These are phyloP conservation scores for Vanilla planifolia DNA, from an alignment of 106 monocot species.

Conservation along the genomic window DNA sequence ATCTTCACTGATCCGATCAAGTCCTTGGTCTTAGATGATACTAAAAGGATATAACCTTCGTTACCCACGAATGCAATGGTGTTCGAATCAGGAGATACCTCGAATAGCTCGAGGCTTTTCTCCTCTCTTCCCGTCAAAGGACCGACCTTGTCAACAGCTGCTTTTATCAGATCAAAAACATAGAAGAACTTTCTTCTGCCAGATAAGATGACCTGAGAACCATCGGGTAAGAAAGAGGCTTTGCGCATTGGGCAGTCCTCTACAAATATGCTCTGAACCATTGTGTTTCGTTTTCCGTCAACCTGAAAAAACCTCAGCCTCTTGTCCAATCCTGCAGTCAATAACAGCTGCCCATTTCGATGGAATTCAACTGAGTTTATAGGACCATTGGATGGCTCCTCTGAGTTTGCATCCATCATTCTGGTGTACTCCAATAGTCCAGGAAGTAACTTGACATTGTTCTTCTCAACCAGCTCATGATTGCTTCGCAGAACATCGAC, in stretches of 20 bases:
- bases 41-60: conserved; percentile 77
- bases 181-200: conserved; percentile 89
- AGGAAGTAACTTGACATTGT: conserved; percentile 50
- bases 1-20: conserved; percentile 88
- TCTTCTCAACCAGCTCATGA: conserved; percentile 47
- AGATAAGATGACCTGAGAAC: conserved; percentile 68
- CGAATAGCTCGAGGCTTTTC: conserved; percentile 78
- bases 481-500: conserved; percentile 46
- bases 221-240: conserved; percentile 80
- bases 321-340: conserved; percentile 60
- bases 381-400: conserved; percentile 55
- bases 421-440: conserved; percentile 67
- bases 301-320: conserved; percentile 77
- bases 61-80: conserved; percentile 79
- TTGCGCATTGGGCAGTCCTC: conserved; percentile 76
- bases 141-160: conserved; percentile 55
- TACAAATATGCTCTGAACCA: conserved; percentile 64
- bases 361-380: conserved; percentile 87
- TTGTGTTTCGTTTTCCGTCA: conserved; percentile 78
- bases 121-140: conserved; percentile 78
- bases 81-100: conserved; percentile 84
- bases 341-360: conserved; percentile 67
- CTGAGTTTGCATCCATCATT: conserved; percentile 61
- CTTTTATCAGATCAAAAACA: conserved; percentile 75
- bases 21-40: conserved; percentile 72